These are phyloP conservation scores for Megacollybia platyphylla DNA, from an alignment of 1,284 basidiomycete genomes.

Conservation along the genomic window DNA sequence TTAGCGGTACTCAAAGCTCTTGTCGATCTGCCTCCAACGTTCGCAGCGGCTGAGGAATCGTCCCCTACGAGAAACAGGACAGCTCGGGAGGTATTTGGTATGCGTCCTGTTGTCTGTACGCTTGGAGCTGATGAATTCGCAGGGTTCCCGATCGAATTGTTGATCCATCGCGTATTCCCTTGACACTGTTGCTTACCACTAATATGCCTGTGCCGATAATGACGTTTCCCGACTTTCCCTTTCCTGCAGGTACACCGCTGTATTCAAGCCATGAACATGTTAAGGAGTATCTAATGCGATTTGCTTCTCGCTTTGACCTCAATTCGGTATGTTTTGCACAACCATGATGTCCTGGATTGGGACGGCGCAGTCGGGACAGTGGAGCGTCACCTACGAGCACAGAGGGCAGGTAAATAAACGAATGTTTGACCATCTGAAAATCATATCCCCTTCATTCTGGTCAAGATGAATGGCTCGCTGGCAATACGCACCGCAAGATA, in stretches of 20 bases:
- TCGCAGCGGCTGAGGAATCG: slow-evolving; percentile 27
- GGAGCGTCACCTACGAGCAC: slow-evolving; percentile 24
- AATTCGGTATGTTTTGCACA: slow-evolving; percentile 24
- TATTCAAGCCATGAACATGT: slow-evolving; percentile 36
- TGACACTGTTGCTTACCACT: slow-evolving; percentile 40
- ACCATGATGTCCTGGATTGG: slow-evolving; percentile 38
- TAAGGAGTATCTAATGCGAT: slow-evolving; percentile 31
- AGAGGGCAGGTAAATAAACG: slow-evolving; percentile 6
- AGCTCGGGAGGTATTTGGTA: slow-evolving; percentile 41
- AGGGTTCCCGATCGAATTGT: slow-evolving; percentile 26
- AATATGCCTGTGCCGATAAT: slow-evolving; percentile 41
- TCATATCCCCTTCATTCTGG: slow-evolving; percentile 36
- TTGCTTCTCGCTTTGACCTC: slow-evolving; percentile 24
- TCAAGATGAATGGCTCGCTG: slow-evolving; percentile 31
- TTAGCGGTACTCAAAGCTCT: slow-evolving; percentile 37
- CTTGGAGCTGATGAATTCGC: background rate
- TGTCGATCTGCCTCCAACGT: slow-evolving; percentile 28
- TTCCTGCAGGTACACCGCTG: slow-evolving; percentile 31
- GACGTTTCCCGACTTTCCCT: slow-evolving; percentile 41
- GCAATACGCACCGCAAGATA: slow-evolving; percentile 19
- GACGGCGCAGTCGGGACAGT: slow-evolving; percentile 22
- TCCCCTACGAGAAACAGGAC: slow-evolving; percentile 36
- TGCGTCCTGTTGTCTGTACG: background rate
- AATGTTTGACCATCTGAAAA: slow-evolving; percentile 37
- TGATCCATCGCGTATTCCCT: slow-evolving; percentile 31